Evolutionary conservation across 352 stramenopile species (phyloP).

Genomic region (Globisporangium sylvaticum): DNA sequence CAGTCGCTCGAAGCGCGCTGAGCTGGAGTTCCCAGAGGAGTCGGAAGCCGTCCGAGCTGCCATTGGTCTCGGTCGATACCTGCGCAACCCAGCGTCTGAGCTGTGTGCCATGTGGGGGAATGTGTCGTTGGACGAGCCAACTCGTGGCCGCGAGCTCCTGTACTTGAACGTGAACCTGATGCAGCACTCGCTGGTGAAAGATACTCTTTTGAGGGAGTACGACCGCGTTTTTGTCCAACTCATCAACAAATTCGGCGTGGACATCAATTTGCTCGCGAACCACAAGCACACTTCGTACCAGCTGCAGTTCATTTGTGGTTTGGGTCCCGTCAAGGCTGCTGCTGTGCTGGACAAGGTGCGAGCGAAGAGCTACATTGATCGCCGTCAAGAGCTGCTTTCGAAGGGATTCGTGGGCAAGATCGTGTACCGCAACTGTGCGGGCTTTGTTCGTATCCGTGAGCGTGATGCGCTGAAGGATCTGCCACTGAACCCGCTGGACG

Average conservation of each 20-base stretch:
- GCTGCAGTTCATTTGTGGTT: conserved; percentile 83
- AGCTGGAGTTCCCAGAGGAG: conserved; percentile 84
- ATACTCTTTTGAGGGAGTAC: conserved; percentile 81
- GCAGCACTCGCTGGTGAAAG: conserved; percentile 84
- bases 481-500: conserved; percentile 82
- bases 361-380: conserved; percentile 83
- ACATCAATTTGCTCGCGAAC: conserved; percentile 88
- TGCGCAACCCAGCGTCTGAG: conserved; percentile 83
- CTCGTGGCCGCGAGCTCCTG: conserved; percentile 70
- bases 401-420: conserved; percentile 83
- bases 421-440: conserved; percentile 85
- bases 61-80: conserved; percentile 73
- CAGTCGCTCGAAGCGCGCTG: conserved; percentile 78
- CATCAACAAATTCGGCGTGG: conserved; percentile 86
- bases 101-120: conserved; percentile 86
- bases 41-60: conserved; percentile 73
- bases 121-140: conserved; percentile 72
- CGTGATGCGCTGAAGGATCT: conserved; percentile 80
- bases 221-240: conserved; percentile 83
- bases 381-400: conserved; percentile 81
- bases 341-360: conserved; percentile 81
- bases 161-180: conserved; percentile 86
- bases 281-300: conserved; percentile 87
- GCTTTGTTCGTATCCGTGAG: conserved; percentile 86
- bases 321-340: conserved; percentile 79